Evolutionary conservation across 2,329 filamentous ascomycete genomes (phyloP), one percentile per base, ranked within the genome.

Genomic region (Colletotrichum spaethianum): DNA sequence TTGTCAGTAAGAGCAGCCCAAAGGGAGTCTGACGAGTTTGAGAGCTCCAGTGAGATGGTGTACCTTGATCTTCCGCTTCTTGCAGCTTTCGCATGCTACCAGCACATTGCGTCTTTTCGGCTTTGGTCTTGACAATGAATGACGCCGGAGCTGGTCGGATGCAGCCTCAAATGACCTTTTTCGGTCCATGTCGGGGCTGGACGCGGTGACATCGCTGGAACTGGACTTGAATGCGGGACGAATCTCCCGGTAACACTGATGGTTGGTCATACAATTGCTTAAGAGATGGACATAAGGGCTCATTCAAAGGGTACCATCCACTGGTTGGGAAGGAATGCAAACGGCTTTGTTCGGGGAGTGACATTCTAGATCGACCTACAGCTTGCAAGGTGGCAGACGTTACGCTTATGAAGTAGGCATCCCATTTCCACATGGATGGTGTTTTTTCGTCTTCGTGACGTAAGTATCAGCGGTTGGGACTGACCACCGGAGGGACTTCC

Each of bases 41-140:
- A 11, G 4, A 23, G 20, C 31, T 23, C 0, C 6, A 4, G 53
- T 18, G 6, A 26, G n/a, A 8, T 1, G 18, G 23, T 31, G 3
- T 33, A 68, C 64, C 33, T 68, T 68, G 63, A n/a, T 46, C 42
- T 71, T 71, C 20, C 57, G 64, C 36, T 63, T 57, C 28, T 52
- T 63, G 8, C 63, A 68, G 28, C 42, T 63, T 18, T 62, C 64
- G 44, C 69, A 63, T 23, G 64, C 69, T 18, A 68, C 69, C 33
- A 46, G 23, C 20, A 68, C 50, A 9, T 68, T 59, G 8, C 64
- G 64, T 31, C 69, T 50, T 26, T 38, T 53, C 26, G 50, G 56
- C 20, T 46, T 62, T 31, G 26, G 56, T 31, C n/a, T 40, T 14
- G 28, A 28, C 4, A n/a, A n/a, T 26, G 62, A 26, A n/a, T 42